These are phyloP conservation scores for Pichia sp. DNA, from an alignment of 1,139 yeast genomes.

Conservation along the genomic window DNA sequence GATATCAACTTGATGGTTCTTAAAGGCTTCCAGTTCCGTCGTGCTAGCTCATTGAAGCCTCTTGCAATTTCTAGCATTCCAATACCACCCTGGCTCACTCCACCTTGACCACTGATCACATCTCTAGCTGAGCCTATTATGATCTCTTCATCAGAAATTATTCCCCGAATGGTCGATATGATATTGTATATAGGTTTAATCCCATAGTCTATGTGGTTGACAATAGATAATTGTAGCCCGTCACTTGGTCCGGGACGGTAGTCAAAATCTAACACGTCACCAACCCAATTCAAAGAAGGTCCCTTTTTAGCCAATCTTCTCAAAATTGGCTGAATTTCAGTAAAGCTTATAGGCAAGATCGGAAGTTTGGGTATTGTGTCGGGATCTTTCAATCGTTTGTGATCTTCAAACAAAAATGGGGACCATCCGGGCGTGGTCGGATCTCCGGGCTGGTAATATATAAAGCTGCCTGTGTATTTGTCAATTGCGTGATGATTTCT, in stretches of 20 bases:
- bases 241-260: conserved; percentile 40
- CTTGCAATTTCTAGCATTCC: conserved; percentile 43
- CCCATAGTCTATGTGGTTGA: conserved; percentile 35
- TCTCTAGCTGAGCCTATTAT: conserved; percentile 49
- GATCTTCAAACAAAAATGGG: conserved; percentile 32
- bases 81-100: conserved; percentile 42
- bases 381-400: conserved; percentile 36
- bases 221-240: conserved; percentile 1
- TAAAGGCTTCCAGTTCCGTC: conserved; percentile 51
- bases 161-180: conserved; percentile 45
- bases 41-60: conserved; percentile 36
- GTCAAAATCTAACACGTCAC: conserved; percentile 35
- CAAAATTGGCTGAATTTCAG: conserved; percentile 38
- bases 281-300: conserved; percentile 32
- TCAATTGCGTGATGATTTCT: conserved; percentile 43
- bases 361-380: conserved; percentile 45
- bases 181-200: conserved; percentile 41
- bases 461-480: conserved; percentile 54
- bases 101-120: conserved; percentile 41
- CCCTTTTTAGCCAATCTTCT: conserved; percentile 32
- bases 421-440: conserved; percentile 63
- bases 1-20: conserved; percentile 47
- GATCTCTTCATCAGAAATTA: conserved; percentile 43
- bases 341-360: conserved; percentile 37
- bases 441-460: conserved; percentile 64